Evolutionary conservation across 768 basidiomycete genomes (phyloP), one percentile per base, ranked within the genome.

Genomic region (Tricholoma furcatifolium): DNA sequence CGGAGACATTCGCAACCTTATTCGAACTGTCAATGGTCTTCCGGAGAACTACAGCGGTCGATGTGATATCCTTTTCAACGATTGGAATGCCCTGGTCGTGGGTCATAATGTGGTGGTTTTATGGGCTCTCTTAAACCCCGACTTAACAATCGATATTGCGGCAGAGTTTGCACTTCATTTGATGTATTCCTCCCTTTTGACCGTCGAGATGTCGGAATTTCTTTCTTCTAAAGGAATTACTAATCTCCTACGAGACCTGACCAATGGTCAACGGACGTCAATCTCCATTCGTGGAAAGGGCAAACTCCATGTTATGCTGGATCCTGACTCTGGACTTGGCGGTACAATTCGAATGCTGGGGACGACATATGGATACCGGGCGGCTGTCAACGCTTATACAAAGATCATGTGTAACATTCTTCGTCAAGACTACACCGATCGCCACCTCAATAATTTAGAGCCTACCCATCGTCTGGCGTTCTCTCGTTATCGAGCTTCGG

Each of bases 361-460:
- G 12, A 65, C 67, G 18, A 62, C 36, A 18, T 68, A 66, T 43
- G 43, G 56, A 17, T 47, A 62, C 15, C 27, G 51, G n/a, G 50
- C 52, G 2, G 69, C 69, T 12, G 23, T 61, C 12, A 49, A 61
- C 41, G 61, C 60, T 23, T 66, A 65, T 58, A 51, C 55, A 12
- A 56, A 64, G 2, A 64, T 72, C 32, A 75, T 70, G 60, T 51
- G 60, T n/a, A 70, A 63, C 21, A 62, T 70, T 3, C 58, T 65
- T 46, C 69, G 69, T 23, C 53, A 57, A 11, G 78, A 80, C 55
- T 63, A 64, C 50, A 68, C 66, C 27, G 74, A 80, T 41, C 67
- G 74, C 15, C 54, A 67, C 59, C 61, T 72, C 54, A 54, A 61
- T 55, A 54, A 60, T 1, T 62, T 78, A 45, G 61, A 67, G 44